These are phyloP conservation scores for Orbilia blumenaviensis DNA, from an alignment of 2,329 filamentous ascomycete genomes.

Conservation along the genomic window DNA sequence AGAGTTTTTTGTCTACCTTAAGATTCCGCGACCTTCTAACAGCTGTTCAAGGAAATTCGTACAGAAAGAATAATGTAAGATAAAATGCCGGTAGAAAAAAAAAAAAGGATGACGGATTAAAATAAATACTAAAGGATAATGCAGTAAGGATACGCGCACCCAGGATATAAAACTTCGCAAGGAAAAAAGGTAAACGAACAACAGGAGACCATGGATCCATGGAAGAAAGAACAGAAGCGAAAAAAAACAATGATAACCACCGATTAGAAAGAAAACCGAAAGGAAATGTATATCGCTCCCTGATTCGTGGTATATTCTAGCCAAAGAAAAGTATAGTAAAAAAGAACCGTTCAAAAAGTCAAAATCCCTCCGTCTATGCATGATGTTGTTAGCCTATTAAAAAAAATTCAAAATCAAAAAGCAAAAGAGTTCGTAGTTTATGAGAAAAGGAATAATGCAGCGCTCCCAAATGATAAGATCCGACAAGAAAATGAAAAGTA, in stretches of 20 bases:
- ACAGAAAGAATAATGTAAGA: constrained; percentile 38
- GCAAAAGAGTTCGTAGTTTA: constrained; percentile 26
- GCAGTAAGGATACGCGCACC: constrained; percentile 33
- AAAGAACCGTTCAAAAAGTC: constrained; percentile 17
- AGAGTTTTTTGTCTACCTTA: constrained; percentile 30
- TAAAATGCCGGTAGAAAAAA: constrained; percentile 1
- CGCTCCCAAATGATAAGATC: constrained; percentile 52
- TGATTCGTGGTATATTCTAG: constrained; percentile 52
- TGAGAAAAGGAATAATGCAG: constrained; percentile 33
- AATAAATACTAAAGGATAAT: constrained; percentile 25
- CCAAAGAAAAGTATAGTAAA: constrained; percentile 39
- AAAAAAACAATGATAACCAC: constrained; percentile 11
- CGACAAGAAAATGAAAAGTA: constrained; percentile 32
- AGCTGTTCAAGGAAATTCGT: constrained; percentile 46
- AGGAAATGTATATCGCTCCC: constrained; percentile 45
- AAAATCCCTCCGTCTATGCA: constrained; percentile 53
- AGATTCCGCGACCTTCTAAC: constrained; percentile 31
- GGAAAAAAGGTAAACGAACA: background rate
- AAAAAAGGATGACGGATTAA: constrained; percentile 23
- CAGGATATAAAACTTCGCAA: constrained; percentile 37
- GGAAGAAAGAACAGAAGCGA: background rate
- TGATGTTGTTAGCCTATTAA: constrained; percentile 38
- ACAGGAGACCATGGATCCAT: background rate
- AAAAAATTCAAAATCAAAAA: constrained; percentile 26
- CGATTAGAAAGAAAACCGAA: constrained; percentile 15